A percentile compares a stretch with the other conserved stretches of the same genome.
These are phyloP conservation scores for Macrocybe sp. DNA, from an alignment of 1,284 basidiomycete genomes.

Conservation along the genomic window DNA sequence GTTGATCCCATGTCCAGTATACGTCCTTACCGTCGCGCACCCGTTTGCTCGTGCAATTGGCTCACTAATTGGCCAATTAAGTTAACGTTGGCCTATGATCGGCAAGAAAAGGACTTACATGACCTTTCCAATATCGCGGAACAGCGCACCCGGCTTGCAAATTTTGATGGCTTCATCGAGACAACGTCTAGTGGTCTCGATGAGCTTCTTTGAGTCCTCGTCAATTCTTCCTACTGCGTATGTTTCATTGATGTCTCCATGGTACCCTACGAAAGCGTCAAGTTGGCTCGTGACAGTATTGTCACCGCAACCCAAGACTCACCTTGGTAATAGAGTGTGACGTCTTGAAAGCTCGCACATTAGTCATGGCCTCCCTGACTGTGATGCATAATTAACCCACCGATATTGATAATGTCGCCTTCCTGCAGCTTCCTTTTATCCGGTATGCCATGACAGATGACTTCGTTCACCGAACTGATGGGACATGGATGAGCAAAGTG, in stretches of 20 bases:
- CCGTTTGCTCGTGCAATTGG: slow-evolving; percentile 76
- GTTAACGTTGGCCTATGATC: not conserved
- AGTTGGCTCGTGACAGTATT: slow-evolving; percentile 1
- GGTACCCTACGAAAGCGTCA: slow-evolving; percentile 54
- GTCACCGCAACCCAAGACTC: slow-evolving; percentile 13
- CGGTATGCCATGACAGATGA: slow-evolving; percentile 96
- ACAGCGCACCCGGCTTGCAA: slow-evolving; percentile 87
- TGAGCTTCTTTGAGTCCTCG: slow-evolving; percentile 77
- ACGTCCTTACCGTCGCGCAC: slow-evolving; percentile 82
- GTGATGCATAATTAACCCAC: slow-evolving; percentile 30
- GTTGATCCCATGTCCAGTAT: slow-evolving; percentile 91
- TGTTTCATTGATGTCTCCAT: slow-evolving; percentile 88
- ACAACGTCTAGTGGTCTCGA: slow-evolving; percentile 74
- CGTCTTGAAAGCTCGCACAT: slow-evolving; percentile 36
- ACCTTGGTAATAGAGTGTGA: slow-evolving; percentile 69
- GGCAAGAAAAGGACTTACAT: slow-evolving; percentile 50
- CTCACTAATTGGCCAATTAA: slow-evolving; percentile 46
- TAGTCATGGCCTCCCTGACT: slow-evolving; percentile 4
- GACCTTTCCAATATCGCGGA: slow-evolving; percentile 77
- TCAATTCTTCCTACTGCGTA: slow-evolving; percentile 88
- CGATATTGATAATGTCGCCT: slow-evolving; percentile 93
- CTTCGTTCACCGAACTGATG: slow-evolving; percentile 85
- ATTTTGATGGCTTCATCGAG: slow-evolving; percentile 85
- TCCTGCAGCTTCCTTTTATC: slow-evolving; percentile 83
- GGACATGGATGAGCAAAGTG: not conserved